Percentiles rank a stretch among this genome's conserved stretches.
Evolutionary conservation across 2,329 filamentous ascomycete species (phyloP).

Genomic region (Incumbomyces lentus): DNA sequence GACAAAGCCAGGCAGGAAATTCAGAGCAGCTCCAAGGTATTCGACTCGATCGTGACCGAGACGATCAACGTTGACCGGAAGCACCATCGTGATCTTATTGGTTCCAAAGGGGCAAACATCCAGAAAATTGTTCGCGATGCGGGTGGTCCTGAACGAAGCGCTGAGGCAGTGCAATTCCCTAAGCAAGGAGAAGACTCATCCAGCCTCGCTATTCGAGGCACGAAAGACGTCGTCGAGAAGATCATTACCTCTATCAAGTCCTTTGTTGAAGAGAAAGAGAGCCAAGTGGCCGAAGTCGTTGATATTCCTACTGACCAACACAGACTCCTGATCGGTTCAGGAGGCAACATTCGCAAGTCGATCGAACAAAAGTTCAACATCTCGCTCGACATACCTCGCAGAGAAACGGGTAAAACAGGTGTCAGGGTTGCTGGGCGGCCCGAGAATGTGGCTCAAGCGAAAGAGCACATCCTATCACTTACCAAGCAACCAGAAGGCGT

Average conservation of each 20-base stretch:
- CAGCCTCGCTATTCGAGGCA: conserved; percentile 79
- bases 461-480: conserved; percentile 68
- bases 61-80: conserved; percentile 89
- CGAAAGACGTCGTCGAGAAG: conserved; percentile 73
- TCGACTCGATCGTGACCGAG: conserved; percentile 79
- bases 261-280: conserved; percentile 74
- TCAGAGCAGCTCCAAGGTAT: conserved; percentile 73
- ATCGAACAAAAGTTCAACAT: conserved; percentile 81
- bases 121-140: conserved; percentile 77
- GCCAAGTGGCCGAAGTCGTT: conserved; percentile 64
- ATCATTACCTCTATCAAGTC: conserved; percentile 72
- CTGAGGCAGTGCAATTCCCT: conserved; percentile 88
- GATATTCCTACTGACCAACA: conserved; percentile 88
- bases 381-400: conserved; percentile 79
- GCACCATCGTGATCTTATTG: conserved; percentile 83
- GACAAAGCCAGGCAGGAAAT: conserved; percentile 84
- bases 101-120: conserved; percentile 71
- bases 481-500: conserved; percentile 82
- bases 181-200: conserved; percentile 74
- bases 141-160: conserved; percentile 79
- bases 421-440: conserved; percentile 77
- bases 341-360: conserved; percentile 74
- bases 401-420: conserved; percentile 71
- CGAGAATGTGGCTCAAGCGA: conserved; percentile 71
- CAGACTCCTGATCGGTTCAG: conserved; percentile 78